Base-by-base conservation (phyloP, 2,329 filamentous ascomycete species). In the Fusarium pininemorale region DNA sequence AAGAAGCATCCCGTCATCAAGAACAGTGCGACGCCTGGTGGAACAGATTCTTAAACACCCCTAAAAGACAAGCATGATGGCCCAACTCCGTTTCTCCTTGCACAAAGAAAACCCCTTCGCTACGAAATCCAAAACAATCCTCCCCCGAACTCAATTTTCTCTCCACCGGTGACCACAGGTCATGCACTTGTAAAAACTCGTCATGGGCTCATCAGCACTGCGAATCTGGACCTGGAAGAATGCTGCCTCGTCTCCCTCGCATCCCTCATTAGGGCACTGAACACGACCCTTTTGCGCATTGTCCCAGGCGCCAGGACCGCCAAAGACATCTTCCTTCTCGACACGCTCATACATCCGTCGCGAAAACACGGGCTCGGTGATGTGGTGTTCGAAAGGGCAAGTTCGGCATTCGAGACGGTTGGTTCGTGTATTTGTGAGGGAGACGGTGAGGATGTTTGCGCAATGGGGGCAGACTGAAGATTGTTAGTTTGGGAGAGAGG, bases 121-220 rank as follows among this genome's bases (percentile, higher is more conserved):
- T 67, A 57, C 42, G 35, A 50, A 75, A 54, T 28, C 53, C 50
- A 62, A 63, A 35, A 70, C 26, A 41, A 50, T n/a, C 38, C 18
- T 48, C 44, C 44, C 53, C 45, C 18, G 22, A 53, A 28, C 62
- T 76, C 83, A 92, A 76, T 92, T 91, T 77, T 92, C 91, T 83
- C 90, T 89, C 91, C 91, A 93, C 63, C 89, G 84, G 70, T 89
- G 84, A 30, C 87, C 89, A 77, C 91, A 93, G 18, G 86, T 87
- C 89, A 92, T 92, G 79, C 91, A 93, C 90, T 95, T 96, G 85
- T 92, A 97, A 84, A 98, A 98, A 69, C 91, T 96, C 75, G 96
- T 99, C 93, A 98, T 98, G 69, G 96, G 96, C 87, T 99, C 96
- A 85, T 99, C 96, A 59, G 96, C 96, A 87, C 94, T 97, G 77